Evolutionary conservation across 179 eudicot genomes (phyloP), one percentile per base, ranked within the genome.

Genomic region (Silene coronaria): DNA sequence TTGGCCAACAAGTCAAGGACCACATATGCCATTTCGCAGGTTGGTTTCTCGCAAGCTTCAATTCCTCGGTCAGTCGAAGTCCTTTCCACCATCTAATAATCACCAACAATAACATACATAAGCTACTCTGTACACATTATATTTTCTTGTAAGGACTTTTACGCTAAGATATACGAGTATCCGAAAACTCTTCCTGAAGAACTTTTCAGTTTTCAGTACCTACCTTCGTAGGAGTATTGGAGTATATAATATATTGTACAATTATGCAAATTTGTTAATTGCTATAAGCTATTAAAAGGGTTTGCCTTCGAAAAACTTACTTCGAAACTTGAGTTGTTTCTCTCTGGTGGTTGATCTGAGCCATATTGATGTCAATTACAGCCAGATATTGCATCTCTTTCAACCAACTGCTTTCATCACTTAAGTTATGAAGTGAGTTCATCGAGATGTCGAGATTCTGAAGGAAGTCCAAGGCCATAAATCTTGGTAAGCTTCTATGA

Each of bases 21-120:
- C 87, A 82, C 64, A 84, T 77, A 51, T 87, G 85, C 90, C 92
- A 88, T 78, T 88, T 86, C 13, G 70, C 63, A 7, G 88, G 88
- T 77, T 90, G 84, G 77, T 82, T 73, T 74, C 91, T 86, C 0
- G 78, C 91, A 23, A 72, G 73, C 71, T 80, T 81, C 67, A 91
- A 67, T 5, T 83, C 85, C 59, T 80, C 68, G 0, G 84, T 60
- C 71, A 92, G 59, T 13, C 82, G 77, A 4, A 76, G 76, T 21
- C 80, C 81, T 22, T 83, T 78, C 93, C 93, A 92, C 97, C 96
- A 92, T 61, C 97, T 92, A 67, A 24, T 36, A 26, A 7, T 0
- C 27, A 76, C 6, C 16, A 14, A 57, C 19, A 42, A 12, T 24
- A 45, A 45, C 24, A 51, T 27, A 42, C 23, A 51, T 19, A 12